These are phyloP conservation scores for Neoboletus subvelutipes DNA, from an alignment of 768 basidiomycete species.

Conservation along the genomic window DNA sequence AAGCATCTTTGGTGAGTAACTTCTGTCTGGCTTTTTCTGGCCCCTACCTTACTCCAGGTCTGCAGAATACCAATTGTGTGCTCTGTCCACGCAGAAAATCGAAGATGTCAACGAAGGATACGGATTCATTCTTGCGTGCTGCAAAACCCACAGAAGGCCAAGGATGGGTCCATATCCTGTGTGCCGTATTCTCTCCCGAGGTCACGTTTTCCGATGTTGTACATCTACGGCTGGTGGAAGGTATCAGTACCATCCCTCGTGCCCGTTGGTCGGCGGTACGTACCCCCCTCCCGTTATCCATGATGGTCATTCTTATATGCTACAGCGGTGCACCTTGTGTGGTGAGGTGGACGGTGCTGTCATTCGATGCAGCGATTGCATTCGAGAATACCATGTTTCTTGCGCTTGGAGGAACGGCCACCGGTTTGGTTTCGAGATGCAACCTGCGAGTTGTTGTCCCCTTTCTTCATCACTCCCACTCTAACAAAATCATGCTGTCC, in stretches of 20 bases:
- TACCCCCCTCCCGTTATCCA: conserved; percentile 9
- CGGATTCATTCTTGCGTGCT: conserved; percentile 68
- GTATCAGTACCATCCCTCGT: conserved; percentile 68
- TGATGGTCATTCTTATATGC: conserved; percentile 10
- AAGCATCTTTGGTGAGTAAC: conserved; percentile 72
- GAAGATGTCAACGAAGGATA: conserved; percentile 42
- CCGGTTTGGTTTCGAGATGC: conserved; percentile 92
- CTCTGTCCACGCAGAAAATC: conserved; percentile 64
- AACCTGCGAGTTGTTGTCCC: conserved; percentile 51
- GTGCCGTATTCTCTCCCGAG: conserved; percentile 85
- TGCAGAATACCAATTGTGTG: conserved; percentile 78
- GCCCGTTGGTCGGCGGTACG: conserved; percentile 75
- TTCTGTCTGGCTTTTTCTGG: neutral
- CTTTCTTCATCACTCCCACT: neutral
- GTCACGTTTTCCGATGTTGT: conserved; percentile 76
- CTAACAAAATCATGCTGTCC: neutral
- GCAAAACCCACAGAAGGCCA: conserved; percentile 92
- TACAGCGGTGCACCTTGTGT: conserved; percentile 76
- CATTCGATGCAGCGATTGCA: conserved; percentile 81
- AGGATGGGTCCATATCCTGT: conserved; percentile 89
- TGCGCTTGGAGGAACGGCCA: conserved; percentile 88
- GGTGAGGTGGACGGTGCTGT: conserved; percentile 71
- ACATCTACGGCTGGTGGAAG: conserved; percentile 79
- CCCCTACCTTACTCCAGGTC: conserved; percentile 1
- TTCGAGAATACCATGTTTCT: conserved; percentile 76